A percentile compares a stretch with the other conserved stretches of the same genome.
phyloP scores from a whole-genome alignment of 129 eudicot genomes.

The Calendula officinalis region DNA sequence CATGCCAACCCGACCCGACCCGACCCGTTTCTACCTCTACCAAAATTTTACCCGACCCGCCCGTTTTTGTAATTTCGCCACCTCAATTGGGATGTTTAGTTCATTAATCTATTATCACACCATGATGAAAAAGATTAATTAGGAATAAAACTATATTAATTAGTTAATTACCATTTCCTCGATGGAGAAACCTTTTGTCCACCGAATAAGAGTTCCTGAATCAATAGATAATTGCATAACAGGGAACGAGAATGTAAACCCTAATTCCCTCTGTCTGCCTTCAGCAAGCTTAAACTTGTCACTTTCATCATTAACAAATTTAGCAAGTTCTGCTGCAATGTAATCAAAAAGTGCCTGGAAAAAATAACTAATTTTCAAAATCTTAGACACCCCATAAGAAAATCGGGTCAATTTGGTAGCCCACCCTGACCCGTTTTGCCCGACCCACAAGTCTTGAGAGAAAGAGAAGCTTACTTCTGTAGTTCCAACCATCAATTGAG shows the following conservation, averaged over 20 bases:
- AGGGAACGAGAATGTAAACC: conserved; percentile 95
- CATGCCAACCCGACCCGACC: too few species aligned
- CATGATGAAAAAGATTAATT: background rate
- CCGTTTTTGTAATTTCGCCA: too few species aligned
- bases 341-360: conserved; percentile 85
- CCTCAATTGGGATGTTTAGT: too few species aligned
- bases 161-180: conserved; percentile 49
- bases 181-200: conserved; percentile 96
- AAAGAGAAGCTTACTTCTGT: conserved; percentile 53
- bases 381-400: conserved; percentile 14
- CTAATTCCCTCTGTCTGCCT: conserved; percentile 79
- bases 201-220: conserved; percentile 78
- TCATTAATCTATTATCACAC: too few species aligned
- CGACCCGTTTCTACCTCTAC: background rate
- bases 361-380: conserved; percentile 1
- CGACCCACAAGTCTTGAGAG: conserved; percentile 2
- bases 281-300: conserved; percentile 52
- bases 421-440: background rate
- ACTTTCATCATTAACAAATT: conserved; percentile 65
- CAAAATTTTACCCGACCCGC: too few species aligned
- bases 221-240: conserved; percentile 86
- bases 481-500: conserved; percentile 76
- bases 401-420: background rate
- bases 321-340: conserved; percentile 76
- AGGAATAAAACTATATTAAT: background rate